Base-by-base conservation (phyloP, 495 filamentous ascomycete genomes). In the Aspergillus sparsus region DNA sequence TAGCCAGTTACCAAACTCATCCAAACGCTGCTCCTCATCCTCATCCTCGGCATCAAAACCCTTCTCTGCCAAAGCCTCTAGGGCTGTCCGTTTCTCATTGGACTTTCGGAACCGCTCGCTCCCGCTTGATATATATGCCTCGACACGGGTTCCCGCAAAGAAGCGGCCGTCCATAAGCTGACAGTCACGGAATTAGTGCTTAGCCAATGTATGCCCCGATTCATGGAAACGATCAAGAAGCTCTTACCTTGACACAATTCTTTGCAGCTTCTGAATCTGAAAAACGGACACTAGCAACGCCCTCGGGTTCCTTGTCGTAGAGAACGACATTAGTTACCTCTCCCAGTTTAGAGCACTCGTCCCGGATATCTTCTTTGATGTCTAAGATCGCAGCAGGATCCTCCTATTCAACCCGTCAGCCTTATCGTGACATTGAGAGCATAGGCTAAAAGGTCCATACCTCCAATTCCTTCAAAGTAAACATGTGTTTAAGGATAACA, bases 401-500 rank as follows among this genome's bases (percentile, higher is more conserved):
- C 57, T 93, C 89, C 70, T 89, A 55, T 47, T 36, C 21, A 42
- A 46, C 16, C 12, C 49, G 64, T 80, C 59, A 74, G 66, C 13
- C 59, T 21, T 21, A 27, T 33, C 35, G 31, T 13, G 18, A 34
- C 45, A 34, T 42, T 11, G 37, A 46, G 39, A 51, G 16, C 2
- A 49, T 7, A 13, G 39, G 10, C 1, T 27, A 13, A 5, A 16
- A 7, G 34, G 8, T 18, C 51, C 74, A 6, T 68, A 85, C 85
- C 66, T 86, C 84, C 49, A 99, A 77, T 74, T 96, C 91, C 35
- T 87, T 66, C 32, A 95, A 80, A 9, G 92, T 96, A 71, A 99
- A 99, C 91, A 97, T 95, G 70, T 96, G 89, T 66, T 92, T 90
- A 57, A 99, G 74, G 55, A 98, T 87, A 15, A 97, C 92, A 3